Evolutionary conservation across 106 monocot genomes (phyloP), one percentile per base, ranked within the genome.

Genomic region (Chionographis japonica): DNA sequence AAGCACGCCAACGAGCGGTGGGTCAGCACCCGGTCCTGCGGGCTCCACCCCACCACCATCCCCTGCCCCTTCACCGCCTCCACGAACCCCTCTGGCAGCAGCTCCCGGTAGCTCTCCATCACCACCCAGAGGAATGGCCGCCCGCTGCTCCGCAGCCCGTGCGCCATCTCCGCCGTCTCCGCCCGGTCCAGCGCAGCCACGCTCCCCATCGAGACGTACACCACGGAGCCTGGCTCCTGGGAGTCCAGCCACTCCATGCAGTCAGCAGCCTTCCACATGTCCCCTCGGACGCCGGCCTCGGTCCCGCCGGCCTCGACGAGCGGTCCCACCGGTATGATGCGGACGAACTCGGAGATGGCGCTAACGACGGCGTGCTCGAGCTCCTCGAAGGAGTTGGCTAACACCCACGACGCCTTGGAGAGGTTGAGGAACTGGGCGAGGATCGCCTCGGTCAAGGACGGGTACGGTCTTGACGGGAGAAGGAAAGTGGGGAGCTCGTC

Each of bases 41-140:
- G 84, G 64, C 84, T 82, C 90, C 90, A 90, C n/a, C n/a, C 62
- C 12, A 90, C 79, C 15, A 94, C 74, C 69, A 76, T 18, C 16
- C 86, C 89, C 35, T 57, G 41, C 38, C 27, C 75, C 4, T 63
- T 56, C 3, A 51, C 39, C 6, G 53, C 80, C 50, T 86, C 77
- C 17, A 72, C 69, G 77, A 86, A 93, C 10, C 75, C 79, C 9
- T 72, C 65, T 3, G 88, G 89, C 12, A 93, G 76, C 2, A 74
- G n/a, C 7, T 17, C 38, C 15, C 56, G 57, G 20, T 10, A 4
- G n/a, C 83, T 71, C 12, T 72, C 50, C 56, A 78, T 54, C 19
- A 89, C 81, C 37, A 93, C 89, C 93, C 94, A 94, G 4, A 94
- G 60, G 54, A 94, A 94, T 11, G 81, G 80, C 46, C 52, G 62